These are phyloP conservation scores for Termitomyces bulborhizus DNA, from an alignment of 768 basidiomycete genomes.

Conservation along the genomic window DNA sequence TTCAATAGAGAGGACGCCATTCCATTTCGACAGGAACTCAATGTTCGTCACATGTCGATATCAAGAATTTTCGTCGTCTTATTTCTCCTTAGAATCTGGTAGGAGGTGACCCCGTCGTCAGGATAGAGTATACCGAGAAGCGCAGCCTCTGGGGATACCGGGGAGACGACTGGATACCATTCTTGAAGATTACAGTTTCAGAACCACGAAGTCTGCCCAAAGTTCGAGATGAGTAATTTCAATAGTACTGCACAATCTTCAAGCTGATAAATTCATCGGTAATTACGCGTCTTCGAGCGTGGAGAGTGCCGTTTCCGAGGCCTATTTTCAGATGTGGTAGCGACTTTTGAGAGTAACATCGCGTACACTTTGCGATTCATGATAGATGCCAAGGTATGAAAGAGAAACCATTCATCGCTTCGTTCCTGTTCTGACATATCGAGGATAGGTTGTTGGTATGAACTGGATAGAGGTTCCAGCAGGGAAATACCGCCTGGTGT, in stretches of 20 bases:
- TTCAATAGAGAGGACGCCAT: constrained; percentile 64
- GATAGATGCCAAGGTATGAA: constrained; percentile 86
- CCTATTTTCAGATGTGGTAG: constrained; percentile 44
- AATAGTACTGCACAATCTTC: neutral
- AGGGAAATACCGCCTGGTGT: constrained; percentile 68
- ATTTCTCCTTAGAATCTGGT: constrained; percentile 23
- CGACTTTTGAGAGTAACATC: constrained; percentile 94
- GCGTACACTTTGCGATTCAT: constrained; percentile 90
- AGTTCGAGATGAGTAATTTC: constrained; percentile 76
- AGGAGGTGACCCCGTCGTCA: constrained; percentile 33
- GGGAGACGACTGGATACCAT: constrained; percentile 73
- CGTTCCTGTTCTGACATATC: neutral
- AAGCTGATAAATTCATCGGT: constrained; percentile 15
- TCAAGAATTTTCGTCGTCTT: neutral
- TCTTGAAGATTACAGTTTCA: constrained; percentile 76
- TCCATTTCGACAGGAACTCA: constrained; percentile 63
- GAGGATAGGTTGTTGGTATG: constrained; percentile 85
- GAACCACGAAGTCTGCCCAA: constrained; percentile 78
- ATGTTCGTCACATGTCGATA: constrained; percentile 42
- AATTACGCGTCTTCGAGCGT: constrained; percentile 62
- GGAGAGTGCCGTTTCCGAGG: constrained; percentile 65
- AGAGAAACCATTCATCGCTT: neutral
- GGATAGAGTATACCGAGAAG: constrained; percentile 54
- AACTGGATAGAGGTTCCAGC: constrained; percentile 96
- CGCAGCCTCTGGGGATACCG: constrained; percentile 84